Conservation (phyloP, 2,329 filamentous ascomycete species). For the Fusarium redolens region DNA sequence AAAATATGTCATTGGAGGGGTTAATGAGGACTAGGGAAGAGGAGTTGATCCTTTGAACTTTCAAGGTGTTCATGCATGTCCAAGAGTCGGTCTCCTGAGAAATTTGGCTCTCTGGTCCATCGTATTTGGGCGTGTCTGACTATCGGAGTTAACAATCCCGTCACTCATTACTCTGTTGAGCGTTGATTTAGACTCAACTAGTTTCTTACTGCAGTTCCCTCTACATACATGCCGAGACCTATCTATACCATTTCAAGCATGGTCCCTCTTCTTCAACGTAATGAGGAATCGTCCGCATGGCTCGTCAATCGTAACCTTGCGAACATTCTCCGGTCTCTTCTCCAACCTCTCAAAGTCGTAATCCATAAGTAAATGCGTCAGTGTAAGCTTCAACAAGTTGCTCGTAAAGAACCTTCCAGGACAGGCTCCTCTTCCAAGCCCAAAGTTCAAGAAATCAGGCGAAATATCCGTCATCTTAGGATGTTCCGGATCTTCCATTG, state of each 20-base stretch:
- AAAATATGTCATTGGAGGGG: not conserved
- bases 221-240: not conserved
- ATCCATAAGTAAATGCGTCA: conserved; percentile 17
- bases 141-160: too few species aligned
- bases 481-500: conserved; percentile 9
- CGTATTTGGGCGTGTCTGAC: too few species aligned
- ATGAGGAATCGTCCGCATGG: conserved; percentile 17
- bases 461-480: conserved; percentile 30
- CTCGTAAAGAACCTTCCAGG: conserved; percentile 26
- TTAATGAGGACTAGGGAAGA: not conserved
- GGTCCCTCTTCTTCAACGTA: conserved; percentile 12
- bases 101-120: not conserved
- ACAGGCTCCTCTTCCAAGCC: conserved; percentile 15
- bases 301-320: conserved; percentile 25
- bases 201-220: not conserved
- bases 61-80: not conserved
- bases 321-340: conserved; percentile 16
- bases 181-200: not conserved
- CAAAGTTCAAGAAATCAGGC: conserved; percentile 25
- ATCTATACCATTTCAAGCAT: not conserved
- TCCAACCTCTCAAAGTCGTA: conserved; percentile 24
- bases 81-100: not conserved
- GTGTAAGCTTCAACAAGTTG: conserved; percentile 25
- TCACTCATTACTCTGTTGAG: not conserved
- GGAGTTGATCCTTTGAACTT: not conserved